Base-by-base conservation (phyloP, 257 asterid species). In the Scutellaria galericulata region DNA sequence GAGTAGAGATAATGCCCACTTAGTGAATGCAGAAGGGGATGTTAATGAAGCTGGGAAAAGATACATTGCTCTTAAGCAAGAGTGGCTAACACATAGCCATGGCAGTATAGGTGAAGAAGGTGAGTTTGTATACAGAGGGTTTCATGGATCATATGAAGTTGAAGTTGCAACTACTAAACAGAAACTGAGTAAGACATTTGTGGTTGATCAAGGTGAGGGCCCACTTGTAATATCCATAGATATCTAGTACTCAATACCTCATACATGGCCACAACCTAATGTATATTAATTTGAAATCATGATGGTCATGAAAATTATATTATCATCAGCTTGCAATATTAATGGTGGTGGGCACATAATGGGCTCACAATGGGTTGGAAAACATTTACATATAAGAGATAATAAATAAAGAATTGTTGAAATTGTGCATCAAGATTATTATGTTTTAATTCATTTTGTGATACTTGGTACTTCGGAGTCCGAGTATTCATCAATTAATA, bases 1-100 rank as follows among this genome's bases (percentile, higher is more conserved):
- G 97, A 87, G 90, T 66, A 77, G 96, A 9, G 78, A 80, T 2
- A 84, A 89, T 41, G 71, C 88, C 13, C 83, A 83, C 71, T 71
- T 91, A 61, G 93, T 91, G 72, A 81, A 85, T 71, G 95, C 93
- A 0, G 95, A 89, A 68, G 96, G 97, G 20, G 95, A 82, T 18
- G 3, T 91, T 11, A 91, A 89, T 59, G 93, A 82, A 79, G 93
- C 97, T 2, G 97, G 96, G 3, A 82, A 73, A 39, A 77, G 95
- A 68, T 88, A 75, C 48, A 73, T 88, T 42, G 86, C 77, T 9
- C 80, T 89, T 40, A 85, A 85, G 86, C 68, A 84, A 44, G 95
- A 89, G 66, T 92, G 97, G 96, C n/a, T 84, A 73, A 78, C 89
- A n/a, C 85, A 64, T 74, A 76, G 78, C 64, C 84, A 80, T 64